Percentiles rank a stretch among this genome's conserved stretches.
phyloP scores from a whole-genome alignment of 768 basidiomycete species.

The Daedaleopsis nitida region DNA sequence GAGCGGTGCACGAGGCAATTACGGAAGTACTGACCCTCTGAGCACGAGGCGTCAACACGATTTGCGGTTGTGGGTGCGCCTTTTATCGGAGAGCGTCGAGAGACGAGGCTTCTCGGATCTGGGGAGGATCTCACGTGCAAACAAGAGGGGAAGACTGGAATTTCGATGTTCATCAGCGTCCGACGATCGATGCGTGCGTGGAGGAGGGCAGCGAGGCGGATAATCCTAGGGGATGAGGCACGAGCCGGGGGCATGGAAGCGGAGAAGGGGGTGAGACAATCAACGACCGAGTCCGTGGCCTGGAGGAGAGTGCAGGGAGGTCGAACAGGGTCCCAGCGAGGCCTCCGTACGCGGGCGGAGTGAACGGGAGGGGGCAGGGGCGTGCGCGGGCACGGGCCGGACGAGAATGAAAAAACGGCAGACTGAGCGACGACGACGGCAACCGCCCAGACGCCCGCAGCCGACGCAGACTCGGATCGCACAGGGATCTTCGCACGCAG shows the following conservation, averaged over 20 bases:
- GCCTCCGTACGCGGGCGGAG: no score
- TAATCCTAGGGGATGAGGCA: conserved; percentile 2
- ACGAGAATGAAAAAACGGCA: background rate
- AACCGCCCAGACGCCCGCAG: no score
- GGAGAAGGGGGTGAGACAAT: background rate
- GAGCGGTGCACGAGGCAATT: conserved; percentile 31
- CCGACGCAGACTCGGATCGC: conserved; percentile 1
- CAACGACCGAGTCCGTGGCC: background rate
- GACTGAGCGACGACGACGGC: background rate
- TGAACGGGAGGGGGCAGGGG: background rate
- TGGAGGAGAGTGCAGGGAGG: background rate
- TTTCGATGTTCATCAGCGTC: conserved; percentile 26
- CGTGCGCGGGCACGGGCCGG: background rate
- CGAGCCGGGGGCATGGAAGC: background rate
- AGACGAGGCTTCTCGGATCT: conserved; percentile 18
- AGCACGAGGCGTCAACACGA: conserved; percentile 24
- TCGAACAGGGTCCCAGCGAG: no score
- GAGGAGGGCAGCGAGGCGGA: conserved; percentile 13
- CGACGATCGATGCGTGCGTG: conserved; percentile 24
- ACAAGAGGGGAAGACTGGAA: conserved; percentile 11
- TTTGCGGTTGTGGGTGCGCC: conserved; percentile 20
- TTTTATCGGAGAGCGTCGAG: conserved; percentile 18
- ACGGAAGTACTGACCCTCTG: conserved; percentile 31
- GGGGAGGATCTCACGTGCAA: conserved; percentile 24
- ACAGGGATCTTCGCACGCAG: conserved; percentile 22